Base-by-base conservation (phyloP, 2,329 filamentous ascomycete species). In the Pseudogymnoascus sp. region DNA sequence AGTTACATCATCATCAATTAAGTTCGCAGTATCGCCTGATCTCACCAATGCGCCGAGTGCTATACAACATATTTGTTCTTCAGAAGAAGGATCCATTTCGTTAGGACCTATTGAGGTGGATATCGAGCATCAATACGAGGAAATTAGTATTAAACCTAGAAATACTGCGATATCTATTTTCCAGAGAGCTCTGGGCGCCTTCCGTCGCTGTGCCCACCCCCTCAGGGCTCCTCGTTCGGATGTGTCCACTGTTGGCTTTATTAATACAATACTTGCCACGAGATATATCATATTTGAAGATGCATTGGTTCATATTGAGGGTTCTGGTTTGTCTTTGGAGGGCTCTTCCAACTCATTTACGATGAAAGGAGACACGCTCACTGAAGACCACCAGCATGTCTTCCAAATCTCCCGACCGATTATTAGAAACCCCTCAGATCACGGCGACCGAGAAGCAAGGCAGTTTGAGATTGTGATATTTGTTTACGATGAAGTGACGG, bases 401-500 rank as follows among this genome's bases (percentile, higher is more conserved):
- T 57, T 57, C 41, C 59, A 61, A 32, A 57, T 57, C 57, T 57
- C 43, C 25, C 18, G 32, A 11, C 12, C 12, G 34, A 14, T 22
- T 57, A 11, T 38, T 25, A 34, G 16, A 30, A 57, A 35, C 4
- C 11, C 9, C 20, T 11, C 43, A 6, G 6, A 57, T 6, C 16
- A 54, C 14, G 37, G 43, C 8, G 11, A 22, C 7, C 39, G 59
- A 57, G 41, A 61, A 57, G 41, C 59, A 35, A 11, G 20, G 9
- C 30, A 54, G 22, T 61, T 61, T 61, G 59, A 61, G 22, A 30
- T 47, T 12, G 30, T 30, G 37, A 32, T 61, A 28, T 57, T 43
- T 20, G 18, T 57, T 12, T 61, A 25, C 20, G 41, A 61, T 37
- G 30, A 57, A 9, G 4, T 2, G 38, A 35, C 3, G 11, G 43